phyloP scores from a whole-genome alignment of 2,329 filamentous ascomycete species.

The Talaromyces verruculosus region DNA sequence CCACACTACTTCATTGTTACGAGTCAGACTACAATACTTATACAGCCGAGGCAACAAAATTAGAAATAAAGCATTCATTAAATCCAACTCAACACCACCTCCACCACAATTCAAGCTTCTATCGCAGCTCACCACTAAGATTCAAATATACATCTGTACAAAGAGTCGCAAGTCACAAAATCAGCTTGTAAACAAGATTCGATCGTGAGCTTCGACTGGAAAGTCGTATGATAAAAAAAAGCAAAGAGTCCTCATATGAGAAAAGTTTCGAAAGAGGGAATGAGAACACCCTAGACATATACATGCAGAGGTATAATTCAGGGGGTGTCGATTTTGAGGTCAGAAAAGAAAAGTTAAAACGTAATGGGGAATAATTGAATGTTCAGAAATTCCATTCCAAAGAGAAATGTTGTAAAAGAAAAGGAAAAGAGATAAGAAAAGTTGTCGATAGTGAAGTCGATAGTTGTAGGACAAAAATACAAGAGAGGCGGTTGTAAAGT shows the following conservation, averaged over 20 bases:
- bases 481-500: slow-evolving; percentile 6
- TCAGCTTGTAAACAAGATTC: background rate
- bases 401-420: slow-evolving; percentile 23
- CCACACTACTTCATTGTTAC: background rate
- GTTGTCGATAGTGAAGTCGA: slow-evolving; percentile 22
- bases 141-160: slow-evolving; percentile 21
- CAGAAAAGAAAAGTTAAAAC: slow-evolving; percentile 13
- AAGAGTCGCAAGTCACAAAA: background rate
- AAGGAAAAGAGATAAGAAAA: slow-evolving; percentile 23
- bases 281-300: slow-evolving; percentile 1
- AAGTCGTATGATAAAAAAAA: slow-evolving; percentile 6
- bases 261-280: background rate
- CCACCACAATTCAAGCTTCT: background rate
- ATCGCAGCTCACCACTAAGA: slow-evolving; percentile 1
- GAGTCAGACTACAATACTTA: background rate
- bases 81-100: slow-evolving; percentile 1
- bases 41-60: background rate
- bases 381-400: slow-evolving; percentile 19
- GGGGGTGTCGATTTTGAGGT: slow-evolving; percentile 8
- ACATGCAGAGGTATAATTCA: background rate
- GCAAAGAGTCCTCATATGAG: background rate
- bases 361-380: slow-evolving; percentile 23
- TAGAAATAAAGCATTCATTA: slow-evolving; percentile 14
- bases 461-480: slow-evolving; percentile 23
- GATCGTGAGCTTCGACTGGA: background rate